Evolutionary conservation across 2,329 filamentous ascomycete genomes (phyloP).

Genomic region (Orbilia blumenaviensis): DNA sequence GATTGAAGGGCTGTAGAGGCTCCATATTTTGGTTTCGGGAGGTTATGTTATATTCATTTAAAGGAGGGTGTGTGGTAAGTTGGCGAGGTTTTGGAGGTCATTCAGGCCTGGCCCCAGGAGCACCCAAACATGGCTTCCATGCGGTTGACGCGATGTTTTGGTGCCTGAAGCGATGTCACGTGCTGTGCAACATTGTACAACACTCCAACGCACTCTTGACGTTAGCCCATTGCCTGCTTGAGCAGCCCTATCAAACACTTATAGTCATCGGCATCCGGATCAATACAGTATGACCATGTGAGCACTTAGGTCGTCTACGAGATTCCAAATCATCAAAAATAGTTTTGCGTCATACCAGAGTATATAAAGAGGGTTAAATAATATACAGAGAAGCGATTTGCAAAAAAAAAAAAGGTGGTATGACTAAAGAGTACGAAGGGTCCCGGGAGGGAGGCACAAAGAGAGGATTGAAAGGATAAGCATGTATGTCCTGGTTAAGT

Average conservation of each 20-base stretch:
- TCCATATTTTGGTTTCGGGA: background rate
- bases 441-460: background rate
- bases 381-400: slow-evolving; percentile 52
- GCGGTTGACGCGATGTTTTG: slow-evolving; percentile 50
- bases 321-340: no score
- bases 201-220: background rate
- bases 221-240: no score
- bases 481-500: background rate
- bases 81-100: background rate
- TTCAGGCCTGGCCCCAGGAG: background rate
- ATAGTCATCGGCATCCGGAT: no score
- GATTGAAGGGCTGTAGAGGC: background rate
- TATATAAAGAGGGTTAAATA: slow-evolving; percentile 50
- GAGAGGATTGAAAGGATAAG: slow-evolving; percentile 2
- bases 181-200: background rate
- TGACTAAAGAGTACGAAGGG: slow-evolving; percentile 21
- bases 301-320: no score
- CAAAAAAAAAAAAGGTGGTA: slow-evolving; percentile 39
- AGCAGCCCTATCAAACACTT: no score
- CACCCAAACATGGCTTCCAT: background rate
- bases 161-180: slow-evolving; percentile 39
- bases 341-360: slow-evolving; percentile 36
- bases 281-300: no score
- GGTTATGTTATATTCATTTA: background rate
- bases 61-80: background rate